phyloP scores from a whole-genome alignment of 202 grass and related monocot genomes.

The Hordeum pubiflorum region DNA sequence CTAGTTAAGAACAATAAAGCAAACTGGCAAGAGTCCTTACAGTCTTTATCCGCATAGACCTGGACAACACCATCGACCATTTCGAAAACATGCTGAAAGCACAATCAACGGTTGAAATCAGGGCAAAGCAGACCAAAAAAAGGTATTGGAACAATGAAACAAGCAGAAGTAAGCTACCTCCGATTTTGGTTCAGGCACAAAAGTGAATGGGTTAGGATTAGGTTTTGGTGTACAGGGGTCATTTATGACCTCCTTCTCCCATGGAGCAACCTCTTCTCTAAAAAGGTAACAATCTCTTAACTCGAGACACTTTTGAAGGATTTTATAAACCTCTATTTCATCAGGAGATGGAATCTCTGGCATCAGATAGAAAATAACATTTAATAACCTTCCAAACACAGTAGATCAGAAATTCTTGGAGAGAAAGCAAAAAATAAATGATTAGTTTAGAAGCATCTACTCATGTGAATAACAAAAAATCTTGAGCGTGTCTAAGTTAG shows the following conservation, averaged over 20 bases:
- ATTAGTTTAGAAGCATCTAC: slow-evolving; percentile 3
- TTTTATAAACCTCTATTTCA: slow-evolving; percentile 90
- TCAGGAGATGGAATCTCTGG: slow-evolving; percentile 73
- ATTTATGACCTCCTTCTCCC: slow-evolving; percentile 97
- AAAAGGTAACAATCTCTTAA: slow-evolving; percentile 79
- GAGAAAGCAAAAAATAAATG: background rate
- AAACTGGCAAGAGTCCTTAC: slow-evolving; percentile 23
- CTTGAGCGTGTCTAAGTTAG: background rate
- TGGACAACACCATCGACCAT: slow-evolving; percentile 95
- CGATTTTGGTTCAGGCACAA: slow-evolving; percentile 67
- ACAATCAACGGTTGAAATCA: slow-evolving; percentile 16
- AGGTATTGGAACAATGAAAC: background rate
- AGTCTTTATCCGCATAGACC: slow-evolving; percentile 66
- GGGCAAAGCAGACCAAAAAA: background rate
- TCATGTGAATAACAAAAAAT: slow-evolving; percentile 18
- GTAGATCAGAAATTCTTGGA: background rate
- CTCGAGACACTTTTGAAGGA: slow-evolving; percentile 85
- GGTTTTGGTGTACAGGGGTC: slow-evolving; percentile 95
- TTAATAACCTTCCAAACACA: slow-evolving; percentile 19
- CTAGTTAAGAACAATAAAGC: slow-evolving; percentile 14
- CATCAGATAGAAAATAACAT: slow-evolving; percentile 26
- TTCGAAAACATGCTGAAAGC: slow-evolving; percentile 71
- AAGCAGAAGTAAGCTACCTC: slow-evolving; percentile 46
- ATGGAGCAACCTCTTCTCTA: slow-evolving; percentile 76
- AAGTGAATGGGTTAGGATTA: slow-evolving; percentile 81